A percentile compares a stretch with the other conserved stretches of the same genome.
phyloP scores from a whole-genome alignment of 176 grass and related monocot genomes.

The Hordeum vulgare region DNA sequence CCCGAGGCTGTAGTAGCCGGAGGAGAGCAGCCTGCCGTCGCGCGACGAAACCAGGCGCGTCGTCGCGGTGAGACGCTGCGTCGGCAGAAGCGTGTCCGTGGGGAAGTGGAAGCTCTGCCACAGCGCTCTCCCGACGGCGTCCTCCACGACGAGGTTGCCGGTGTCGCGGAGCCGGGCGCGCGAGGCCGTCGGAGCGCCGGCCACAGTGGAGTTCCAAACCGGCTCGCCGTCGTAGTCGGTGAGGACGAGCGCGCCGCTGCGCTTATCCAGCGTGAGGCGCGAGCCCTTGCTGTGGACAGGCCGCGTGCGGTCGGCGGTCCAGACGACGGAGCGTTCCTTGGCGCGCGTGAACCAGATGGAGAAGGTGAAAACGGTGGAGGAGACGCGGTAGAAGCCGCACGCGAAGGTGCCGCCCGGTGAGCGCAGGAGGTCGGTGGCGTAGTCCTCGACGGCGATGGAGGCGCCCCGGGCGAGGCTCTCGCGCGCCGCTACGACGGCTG shows the following conservation, averaged over 20 bases:
- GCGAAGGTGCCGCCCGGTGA: conserved; percentile 39
- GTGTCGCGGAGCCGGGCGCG: conserved; percentile 5
- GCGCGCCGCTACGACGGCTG: not conserved
- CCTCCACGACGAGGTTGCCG: conserved; percentile 38
- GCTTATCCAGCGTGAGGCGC: conserved; percentile 7
- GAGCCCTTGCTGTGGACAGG: conserved; percentile 38
- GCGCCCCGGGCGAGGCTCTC: not conserved
- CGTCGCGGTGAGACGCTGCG: conserved; percentile 32
- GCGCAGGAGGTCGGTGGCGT: conserved; percentile 14
- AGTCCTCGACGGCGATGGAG: conserved; percentile 40
- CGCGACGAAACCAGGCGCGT: conserved; percentile 22
- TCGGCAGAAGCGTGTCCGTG: conserved; percentile 50
- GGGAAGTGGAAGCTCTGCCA: conserved; percentile 64
- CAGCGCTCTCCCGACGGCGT: not conserved
- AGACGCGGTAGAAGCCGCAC: conserved; percentile 37
- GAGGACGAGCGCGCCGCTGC: conserved; percentile 16
- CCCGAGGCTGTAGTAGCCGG: conserved; percentile 37
- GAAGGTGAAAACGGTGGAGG: conserved; percentile 40
- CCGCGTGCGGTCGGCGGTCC: conserved; percentile 29
- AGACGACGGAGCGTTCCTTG: conserved; percentile 14
- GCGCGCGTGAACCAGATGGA: conserved; percentile 44
- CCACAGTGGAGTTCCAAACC: conserved; percentile 36
- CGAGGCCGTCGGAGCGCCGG: not conserved
- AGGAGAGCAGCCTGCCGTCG: conserved; percentile 13
- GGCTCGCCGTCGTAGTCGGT: conserved; percentile 33